A percentile compares a stretch with the other conserved stretches of the same genome.
Evolutionary conservation across 768 basidiomycete genomes (phyloP).

Genomic region (Calocera cornea): DNA sequence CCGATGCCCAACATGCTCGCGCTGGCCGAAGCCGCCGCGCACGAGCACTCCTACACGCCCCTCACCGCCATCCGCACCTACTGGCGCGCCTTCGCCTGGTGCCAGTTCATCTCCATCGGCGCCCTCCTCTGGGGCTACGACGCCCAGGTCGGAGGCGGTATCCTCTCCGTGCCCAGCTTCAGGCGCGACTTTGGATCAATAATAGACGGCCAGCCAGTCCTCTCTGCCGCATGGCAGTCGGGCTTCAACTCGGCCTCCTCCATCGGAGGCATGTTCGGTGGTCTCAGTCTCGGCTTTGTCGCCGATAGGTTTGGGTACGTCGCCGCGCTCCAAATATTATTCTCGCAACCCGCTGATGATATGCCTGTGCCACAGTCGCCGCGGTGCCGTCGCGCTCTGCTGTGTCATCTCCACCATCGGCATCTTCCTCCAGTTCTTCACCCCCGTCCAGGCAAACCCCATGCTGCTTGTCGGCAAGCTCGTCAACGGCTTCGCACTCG

Average conservation of each 20-base stretch:
- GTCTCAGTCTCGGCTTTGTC: slow-evolving; percentile 7
- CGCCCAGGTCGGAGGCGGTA: slow-evolving; percentile 11
- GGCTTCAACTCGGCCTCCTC: slow-evolving; percentile 12
- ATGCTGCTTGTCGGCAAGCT: slow-evolving; percentile 9
- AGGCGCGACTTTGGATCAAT: slow-evolving; percentile 11
- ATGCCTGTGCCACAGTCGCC: slow-evolving; percentile 9
- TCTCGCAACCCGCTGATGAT: not conserved
- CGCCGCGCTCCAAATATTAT: not conserved
- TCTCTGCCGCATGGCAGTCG: slow-evolving; percentile 12
- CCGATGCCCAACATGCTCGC: not conserved
- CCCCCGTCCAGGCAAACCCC: slow-evolving; percentile 9
- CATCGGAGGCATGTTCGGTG: slow-evolving; percentile 12
- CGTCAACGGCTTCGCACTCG: slow-evolving; percentile 11
- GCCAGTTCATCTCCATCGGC: slow-evolving; percentile 12
- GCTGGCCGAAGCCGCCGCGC: slow-evolving; percentile 7
- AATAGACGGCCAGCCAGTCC: slow-evolving; percentile 7
- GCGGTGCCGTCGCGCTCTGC: slow-evolving; percentile 7
- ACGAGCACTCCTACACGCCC: slow-evolving; percentile 8
- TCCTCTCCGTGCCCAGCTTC: slow-evolving; percentile 11
- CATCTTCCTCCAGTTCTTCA: slow-evolving; percentile 15
- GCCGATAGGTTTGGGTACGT: slow-evolving; percentile 12
- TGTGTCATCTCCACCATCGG: not conserved
- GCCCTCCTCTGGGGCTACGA: slow-evolving; percentile 14
- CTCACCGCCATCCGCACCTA: slow-evolving; percentile 10
- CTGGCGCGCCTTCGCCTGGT: slow-evolving; percentile 11